These are phyloP conservation scores for Curvularia spicifera DNA, from an alignment of 2,329 filamentous ascomycete species.

Conservation along the genomic window DNA sequence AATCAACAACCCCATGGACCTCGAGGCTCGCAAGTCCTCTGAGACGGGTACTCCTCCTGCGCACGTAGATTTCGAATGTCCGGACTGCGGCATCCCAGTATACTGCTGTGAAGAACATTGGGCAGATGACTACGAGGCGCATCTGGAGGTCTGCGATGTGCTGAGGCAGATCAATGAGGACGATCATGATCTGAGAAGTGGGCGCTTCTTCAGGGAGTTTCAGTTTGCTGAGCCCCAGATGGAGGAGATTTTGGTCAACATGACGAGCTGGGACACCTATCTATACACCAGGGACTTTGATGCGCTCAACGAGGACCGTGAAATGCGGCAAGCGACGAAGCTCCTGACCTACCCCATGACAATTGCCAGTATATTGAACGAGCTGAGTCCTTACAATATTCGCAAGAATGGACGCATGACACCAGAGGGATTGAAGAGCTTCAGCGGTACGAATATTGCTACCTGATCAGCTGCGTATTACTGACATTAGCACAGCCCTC, in stretches of 20 bases:
- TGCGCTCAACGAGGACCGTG: slow-evolving; percentile 88
- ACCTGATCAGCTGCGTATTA: not conserved
- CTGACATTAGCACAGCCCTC: slow-evolving; percentile 65
- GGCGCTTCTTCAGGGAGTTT: slow-evolving; percentile 91
- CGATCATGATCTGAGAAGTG: slow-evolving; percentile 91
- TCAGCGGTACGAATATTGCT: slow-evolving; percentile 71
- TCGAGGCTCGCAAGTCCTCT: slow-evolving; percentile 64
- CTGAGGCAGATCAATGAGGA: slow-evolving; percentile 95
- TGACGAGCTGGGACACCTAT: slow-evolving; percentile 98
- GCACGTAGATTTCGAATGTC: slow-evolving; percentile 92
- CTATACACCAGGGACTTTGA: slow-evolving; percentile 90
- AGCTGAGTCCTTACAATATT: slow-evolving; percentile 90
- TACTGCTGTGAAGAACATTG: slow-evolving; percentile 96
- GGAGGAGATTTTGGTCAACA: slow-evolving; percentile 91
- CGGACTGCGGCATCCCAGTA: slow-evolving; percentile 91
- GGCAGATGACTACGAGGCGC: slow-evolving; percentile 92
- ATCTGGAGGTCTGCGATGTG: slow-evolving; percentile 90
- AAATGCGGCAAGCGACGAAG: slow-evolving; percentile 90
- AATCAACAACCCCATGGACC: slow-evolving; percentile 68
- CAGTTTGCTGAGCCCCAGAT: slow-evolving; percentile 88
- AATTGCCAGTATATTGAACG: slow-evolving; percentile 88
- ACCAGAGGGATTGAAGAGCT: slow-evolving; percentile 87
- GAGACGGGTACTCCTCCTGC: slow-evolving; percentile 69
- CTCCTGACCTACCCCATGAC: slow-evolving; percentile 94
- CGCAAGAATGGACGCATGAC: slow-evolving; percentile 78